Conservation (phyloP, 2,329 filamentous ascomycete genomes). For the Colletotrichum godetiae region DNA sequence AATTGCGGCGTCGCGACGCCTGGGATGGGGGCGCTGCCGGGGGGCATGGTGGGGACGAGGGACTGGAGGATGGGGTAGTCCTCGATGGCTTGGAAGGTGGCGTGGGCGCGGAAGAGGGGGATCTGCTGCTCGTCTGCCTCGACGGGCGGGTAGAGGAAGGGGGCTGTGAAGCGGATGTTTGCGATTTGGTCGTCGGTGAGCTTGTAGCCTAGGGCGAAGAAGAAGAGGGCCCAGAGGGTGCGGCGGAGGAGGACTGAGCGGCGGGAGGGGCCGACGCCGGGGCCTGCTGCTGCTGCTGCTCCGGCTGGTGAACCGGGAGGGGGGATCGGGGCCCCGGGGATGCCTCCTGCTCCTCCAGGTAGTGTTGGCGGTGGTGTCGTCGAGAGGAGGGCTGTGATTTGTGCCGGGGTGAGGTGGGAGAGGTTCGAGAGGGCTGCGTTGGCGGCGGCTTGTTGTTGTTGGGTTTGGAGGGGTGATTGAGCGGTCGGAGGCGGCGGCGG, state of each 20-base stretch:
- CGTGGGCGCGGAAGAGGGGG: not conserved
- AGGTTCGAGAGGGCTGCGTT: conserved; percentile 33
- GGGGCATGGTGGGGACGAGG: not conserved
- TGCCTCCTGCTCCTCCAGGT: not conserved
- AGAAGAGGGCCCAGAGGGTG: conserved; percentile 24
- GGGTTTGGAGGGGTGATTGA: not conserved
- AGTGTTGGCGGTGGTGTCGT: not conserved
- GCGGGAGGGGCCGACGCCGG: conserved; percentile 1
- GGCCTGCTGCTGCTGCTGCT: not conserved
- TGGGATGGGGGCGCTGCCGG: not conserved
- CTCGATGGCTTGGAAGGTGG: not conserved
- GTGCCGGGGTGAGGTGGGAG: conserved; percentile 34
- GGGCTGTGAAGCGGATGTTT: conserved; percentile 8
- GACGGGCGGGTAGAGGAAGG: conserved; percentile 12
- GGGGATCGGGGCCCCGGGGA: not conserved
- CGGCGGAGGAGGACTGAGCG: conserved; percentile 17
- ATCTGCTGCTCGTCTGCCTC: not conserved
- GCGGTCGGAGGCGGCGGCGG: not conserved
- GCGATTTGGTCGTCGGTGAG: conserved; percentile 12
- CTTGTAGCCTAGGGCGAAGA: conserved; percentile 31
- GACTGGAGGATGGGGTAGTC: conserved; percentile 2
- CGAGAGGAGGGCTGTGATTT: conserved; percentile 36
- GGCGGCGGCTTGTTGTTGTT: conserved; percentile 11
- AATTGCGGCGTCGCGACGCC: not conserved
- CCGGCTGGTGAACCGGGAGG: not conserved